Conservation (phyloP, 176 grass and related monocot species). For the Alloteropsis semialata region DNA sequence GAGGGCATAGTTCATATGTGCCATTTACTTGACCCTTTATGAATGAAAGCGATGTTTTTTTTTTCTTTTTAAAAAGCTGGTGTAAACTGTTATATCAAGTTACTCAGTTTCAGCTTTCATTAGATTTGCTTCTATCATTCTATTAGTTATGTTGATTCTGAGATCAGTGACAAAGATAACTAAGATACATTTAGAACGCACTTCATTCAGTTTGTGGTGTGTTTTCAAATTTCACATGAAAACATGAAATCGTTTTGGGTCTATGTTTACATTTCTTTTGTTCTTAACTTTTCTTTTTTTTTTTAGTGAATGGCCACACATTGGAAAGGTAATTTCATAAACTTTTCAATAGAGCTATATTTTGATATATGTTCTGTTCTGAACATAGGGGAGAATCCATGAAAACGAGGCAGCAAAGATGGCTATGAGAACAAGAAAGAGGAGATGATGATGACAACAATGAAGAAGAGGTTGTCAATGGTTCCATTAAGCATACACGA, state of each 20-base stretch:
- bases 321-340: no score
- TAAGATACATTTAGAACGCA: neutral
- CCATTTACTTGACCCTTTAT: neutral
- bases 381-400: no score
- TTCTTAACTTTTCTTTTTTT: neutral
- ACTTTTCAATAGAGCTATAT: no score
- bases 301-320: no score
- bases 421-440: no score
- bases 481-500: no score
- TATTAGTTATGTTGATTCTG: neutral
- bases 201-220: neutral
- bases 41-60: neutral
- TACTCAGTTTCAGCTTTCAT: neutral
- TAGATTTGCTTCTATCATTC: slow-evolving; percentile 5
- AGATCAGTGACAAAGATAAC: neutral
- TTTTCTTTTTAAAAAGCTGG: neutral
- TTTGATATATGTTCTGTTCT: no score
- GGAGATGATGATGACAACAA: no score
- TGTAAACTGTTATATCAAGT: neutral
- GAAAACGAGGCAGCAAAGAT: no score
- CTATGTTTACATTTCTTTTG: neutral
- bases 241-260: neutral
- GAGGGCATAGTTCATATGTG: neutral
- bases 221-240: neutral
- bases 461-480: no score